Evolutionary conservation across 2,329 filamentous ascomycete genomes (phyloP), one percentile per base, ranked within the genome.

Genomic region (Atkinsonella texensis): DNA sequence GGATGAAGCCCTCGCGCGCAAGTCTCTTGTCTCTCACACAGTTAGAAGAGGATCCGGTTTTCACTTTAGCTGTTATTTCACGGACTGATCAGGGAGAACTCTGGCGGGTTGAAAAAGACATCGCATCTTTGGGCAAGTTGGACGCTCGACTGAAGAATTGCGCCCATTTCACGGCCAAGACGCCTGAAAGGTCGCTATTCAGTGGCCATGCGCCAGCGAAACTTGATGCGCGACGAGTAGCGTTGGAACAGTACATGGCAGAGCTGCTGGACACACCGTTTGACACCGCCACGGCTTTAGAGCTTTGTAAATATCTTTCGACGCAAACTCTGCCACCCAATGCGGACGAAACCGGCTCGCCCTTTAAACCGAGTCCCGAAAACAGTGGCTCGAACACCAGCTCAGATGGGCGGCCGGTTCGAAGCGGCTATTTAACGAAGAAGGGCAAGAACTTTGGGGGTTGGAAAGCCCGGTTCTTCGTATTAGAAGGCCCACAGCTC

Each of bases 361-460:
- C 60, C 17, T 58, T 57, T 11, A 60, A 58, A 18, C 52, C 55
- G 1, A 54, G 53, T 15, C 54, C 58, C 4, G 64, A 65, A 47
- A 56, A 52, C 3, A 64, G 56, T 32, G 55, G 68, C 65, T 42
- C 65, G 63, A 50, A 64, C 62, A 70, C 72, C 3, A 79, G 81
- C 0, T 74, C 80, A 6, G 80, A 84, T 59, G 81, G 82, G 3
- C 80, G 83, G 47, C 81, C 85, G 9, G 76, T 83, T 53, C 89
- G 88, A 62, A 90, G 84, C 63, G 93, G 93, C 9, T 98, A 97
- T 66, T 72, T 98, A 48, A 97, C 93, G 2, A 98, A 98, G 72
- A 81, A 87, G 59, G 93, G 93, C 47, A 98, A 98, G 74, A 97
- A 97, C 62, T 98, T 98, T 70, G 93, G 93, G 49, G 93, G 93